A percentile compares a stretch with the other conserved stretches of the same genome.
Conservation (phyloP, 1,284 basidiomycete genomes). For the Melanopsichium pennsylvanicum region DNA sequence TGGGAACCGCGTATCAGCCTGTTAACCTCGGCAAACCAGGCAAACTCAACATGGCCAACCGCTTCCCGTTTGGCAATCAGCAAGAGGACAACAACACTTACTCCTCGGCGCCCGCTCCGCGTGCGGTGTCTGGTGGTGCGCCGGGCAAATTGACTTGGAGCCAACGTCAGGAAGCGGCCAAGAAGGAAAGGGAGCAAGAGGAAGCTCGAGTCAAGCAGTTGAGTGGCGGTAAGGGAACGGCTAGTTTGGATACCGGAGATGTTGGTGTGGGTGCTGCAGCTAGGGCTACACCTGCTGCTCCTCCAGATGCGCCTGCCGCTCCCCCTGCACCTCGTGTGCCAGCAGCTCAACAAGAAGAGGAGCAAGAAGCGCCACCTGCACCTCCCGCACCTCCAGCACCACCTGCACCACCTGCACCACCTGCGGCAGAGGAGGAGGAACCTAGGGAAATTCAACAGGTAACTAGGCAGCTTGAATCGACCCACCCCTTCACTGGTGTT, state of each 20-base stretch:
- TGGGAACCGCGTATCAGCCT: constrained; percentile 63
- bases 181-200: constrained; percentile 58
- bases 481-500: constrained; percentile 10
- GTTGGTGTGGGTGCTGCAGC: constrained; percentile 8
- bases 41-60: constrained; percentile 60
- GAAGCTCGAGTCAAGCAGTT: constrained; percentile 37
- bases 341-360: constrained; percentile 5
- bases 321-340: constrained; percentile 33
- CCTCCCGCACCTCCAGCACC: constrained; percentile 31
- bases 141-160: constrained; percentile 63
- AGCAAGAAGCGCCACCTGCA: constrained; percentile 8
- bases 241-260: constrained; percentile 31
- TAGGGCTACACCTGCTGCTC: constrained; percentile 30
- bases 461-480: constrained; percentile 34
- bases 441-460: constrained; percentile 21
- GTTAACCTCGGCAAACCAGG: constrained; percentile 61
- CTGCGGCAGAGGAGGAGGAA: constrained; percentile 10
- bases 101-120: constrained; percentile 30
- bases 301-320: constrained; percentile 38
- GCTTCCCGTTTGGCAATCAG: constrained; percentile 56
- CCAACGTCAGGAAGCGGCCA: constrained; percentile 61
- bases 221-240: constrained; percentile 24
- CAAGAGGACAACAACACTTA: constrained; percentile 18
- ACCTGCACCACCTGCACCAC: constrained; percentile 18
- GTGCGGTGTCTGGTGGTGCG: constrained; percentile 38